Evolutionary conservation across 345 rosid genomes (phyloP), one percentile per base, ranked within the genome.

Genomic region (Gossypium anomalum): DNA sequence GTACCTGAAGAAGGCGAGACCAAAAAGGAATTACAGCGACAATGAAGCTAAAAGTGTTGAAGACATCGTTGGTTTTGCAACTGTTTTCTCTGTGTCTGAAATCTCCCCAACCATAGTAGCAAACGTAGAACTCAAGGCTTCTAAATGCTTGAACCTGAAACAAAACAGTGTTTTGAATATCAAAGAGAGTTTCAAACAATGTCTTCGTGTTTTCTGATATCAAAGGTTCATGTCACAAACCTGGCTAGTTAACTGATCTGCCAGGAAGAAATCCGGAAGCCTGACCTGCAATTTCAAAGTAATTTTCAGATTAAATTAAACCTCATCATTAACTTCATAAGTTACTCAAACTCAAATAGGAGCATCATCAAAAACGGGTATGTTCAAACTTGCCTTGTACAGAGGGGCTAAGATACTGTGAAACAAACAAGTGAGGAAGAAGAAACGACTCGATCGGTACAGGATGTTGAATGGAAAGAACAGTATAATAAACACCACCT

Each of bases 41-140:
- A 3, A 91, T 80, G 86, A 86, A 87, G 70, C 76, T 68, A 70
- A 89, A 89, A 56, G 82, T 78, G 25, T 49, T 80, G 85, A 61
- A 91, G 10, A 80, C 75, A 27, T 13, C 55, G 15, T 70, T 80
- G 5, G 17, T 1, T 11, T 57, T 82, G 76, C 97, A 91, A 16
- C 63, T 79, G 83, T 81, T 84, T 16, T n/a, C 15, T 67, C 92
- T 80, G 19, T 2, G 81, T 75, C 43, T 80, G 53, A 76, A 81
- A 74, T 89, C 90, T 76, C 92, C 93, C 97, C 90, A 88, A 10
- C 86, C 89, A 61, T 87, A 89, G 80, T 91, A 86, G 81, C 97
- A 91, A 13, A 89, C 29, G 56, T 88, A 91, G 78, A 91, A 91
- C 84, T 89, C 88, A 62, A 91, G 43, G 78, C 91, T 91, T 80